These are phyloP conservation scores for Myriosclerotinia curreyana DNA, from an alignment of 2,329 filamentous ascomycete species.

Conservation along the genomic window DNA sequence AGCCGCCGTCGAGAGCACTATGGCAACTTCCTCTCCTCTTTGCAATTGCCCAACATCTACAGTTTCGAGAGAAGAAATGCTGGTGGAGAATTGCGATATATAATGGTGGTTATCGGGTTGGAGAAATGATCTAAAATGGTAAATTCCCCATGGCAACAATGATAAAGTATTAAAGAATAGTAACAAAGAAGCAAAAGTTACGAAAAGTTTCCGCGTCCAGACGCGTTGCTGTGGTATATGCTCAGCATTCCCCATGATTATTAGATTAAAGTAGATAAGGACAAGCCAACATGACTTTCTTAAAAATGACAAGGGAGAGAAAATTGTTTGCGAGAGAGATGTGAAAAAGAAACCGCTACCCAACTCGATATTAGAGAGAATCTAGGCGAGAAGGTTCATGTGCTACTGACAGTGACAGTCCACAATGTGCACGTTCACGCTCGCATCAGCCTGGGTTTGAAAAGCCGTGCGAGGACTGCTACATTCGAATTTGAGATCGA, in stretches of 20 bases:
- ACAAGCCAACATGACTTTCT: constrained; percentile 7
- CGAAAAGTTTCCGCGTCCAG: constrained; percentile 18
- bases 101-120: not conserved
- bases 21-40: constrained; percentile 2
- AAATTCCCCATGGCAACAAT: constrained; percentile 16
- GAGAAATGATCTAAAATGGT: constrained; percentile 8
- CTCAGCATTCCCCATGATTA: constrained; percentile 20
- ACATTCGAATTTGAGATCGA: not conserved
- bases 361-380: constrained; percentile 3
- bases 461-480: not conserved
- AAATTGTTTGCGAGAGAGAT: not conserved
- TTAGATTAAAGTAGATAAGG: not conserved
- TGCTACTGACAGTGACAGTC: not conserved
- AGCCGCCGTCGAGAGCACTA: constrained; percentile 6
- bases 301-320: not conserved
- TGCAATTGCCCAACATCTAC: constrained; percentile 1
- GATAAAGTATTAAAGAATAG: constrained; percentile 19
- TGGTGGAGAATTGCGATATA: not conserved
- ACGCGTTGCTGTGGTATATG: constrained; percentile 17
- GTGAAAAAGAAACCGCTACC: not conserved
- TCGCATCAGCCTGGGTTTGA: not conserved
- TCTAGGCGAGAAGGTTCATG: not conserved
- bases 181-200: constrained; percentile 17
- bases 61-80: constrained; percentile 3
- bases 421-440: not conserved